Percentiles rank a stretch among this genome's conserved stretches.
Evolutionary conservation across 192 early-diverging fungal species (phyloP).

Genomic region (Allomyces macrogynus): DNA sequence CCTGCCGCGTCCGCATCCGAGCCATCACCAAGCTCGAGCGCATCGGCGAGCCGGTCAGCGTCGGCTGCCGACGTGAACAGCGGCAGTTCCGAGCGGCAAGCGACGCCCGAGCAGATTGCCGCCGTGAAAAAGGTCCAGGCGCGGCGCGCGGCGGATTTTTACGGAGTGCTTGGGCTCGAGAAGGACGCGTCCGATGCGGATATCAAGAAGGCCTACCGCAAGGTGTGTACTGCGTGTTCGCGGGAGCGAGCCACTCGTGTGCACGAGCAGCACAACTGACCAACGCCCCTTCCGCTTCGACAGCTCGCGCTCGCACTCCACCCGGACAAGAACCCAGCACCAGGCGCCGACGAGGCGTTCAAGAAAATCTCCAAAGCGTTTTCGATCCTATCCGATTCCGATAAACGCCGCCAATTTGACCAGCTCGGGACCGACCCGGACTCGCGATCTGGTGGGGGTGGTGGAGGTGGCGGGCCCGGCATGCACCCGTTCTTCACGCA

Average conservation of each 20-base stretch:
- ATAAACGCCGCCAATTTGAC: slow-evolving; percentile 73
- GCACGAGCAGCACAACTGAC: too few relatives aligned
- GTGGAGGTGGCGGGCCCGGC: slow-evolving; percentile 14
- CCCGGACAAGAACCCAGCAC: slow-evolving; percentile 87
- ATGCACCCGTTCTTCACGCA: slow-evolving; percentile 12
- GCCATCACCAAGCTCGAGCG: slow-evolving; percentile 8
- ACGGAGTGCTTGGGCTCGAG: slow-evolving; percentile 54
- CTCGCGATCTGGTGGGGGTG: slow-evolving; percentile 13
- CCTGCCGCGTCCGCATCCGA: slow-evolving; percentile 4
- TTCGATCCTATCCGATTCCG: slow-evolving; percentile 61
- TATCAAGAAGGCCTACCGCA: slow-evolving; percentile 86
- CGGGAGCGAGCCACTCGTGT: too few relatives aligned
- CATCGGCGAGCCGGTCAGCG: slow-evolving; percentile 7
- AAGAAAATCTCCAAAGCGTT: slow-evolving; percentile 89
- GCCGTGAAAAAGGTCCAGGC: slow-evolving; percentile 60
- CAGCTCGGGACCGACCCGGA: slow-evolving; percentile 58
- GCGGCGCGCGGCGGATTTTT: slow-evolving; percentile 51
- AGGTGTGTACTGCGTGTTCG: slow-evolving; percentile 22
- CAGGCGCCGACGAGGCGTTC: slow-evolving; percentile 90
- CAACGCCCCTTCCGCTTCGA: too few relatives aligned
- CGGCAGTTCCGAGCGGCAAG: slow-evolving; percentile 25
- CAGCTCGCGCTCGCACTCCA: slow-evolving; percentile 80
- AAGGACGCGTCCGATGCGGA: slow-evolving; percentile 57
- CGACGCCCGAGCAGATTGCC: slow-evolving; percentile 51
- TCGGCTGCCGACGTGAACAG: background rate